Base-by-base conservation (phyloP, 75 land plant genomes). In the Gnetum montanum region DNA sequence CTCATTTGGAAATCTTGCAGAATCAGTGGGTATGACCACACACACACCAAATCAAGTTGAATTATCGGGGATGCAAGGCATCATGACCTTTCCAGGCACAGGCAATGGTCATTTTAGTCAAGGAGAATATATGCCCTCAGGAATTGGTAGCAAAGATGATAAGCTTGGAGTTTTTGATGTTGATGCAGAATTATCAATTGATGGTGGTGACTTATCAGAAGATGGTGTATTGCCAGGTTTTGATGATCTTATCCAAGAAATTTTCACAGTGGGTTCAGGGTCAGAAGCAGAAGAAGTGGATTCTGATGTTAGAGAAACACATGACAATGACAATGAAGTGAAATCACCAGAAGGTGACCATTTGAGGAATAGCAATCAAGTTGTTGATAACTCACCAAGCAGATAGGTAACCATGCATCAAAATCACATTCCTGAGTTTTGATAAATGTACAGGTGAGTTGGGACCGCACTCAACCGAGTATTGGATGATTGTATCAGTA, bases 171-270 rank as follows among this genome's bases (percentile, higher is more conserved):
- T 59, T 20, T 40, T 31, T 0, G 44, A 8, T 38, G 29, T 70
- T 36, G 79, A 70, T 28, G 61, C 65, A 33, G 30, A 55, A 12
- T 27, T 70, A 16, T 44, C 63, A n/a, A 43, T 41, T 19, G 79
- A 72, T 31, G 51, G 49, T 15, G 80, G 65, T 30, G 54, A 35
- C 20, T 58, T 65, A 43, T 34, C 54, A 1, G 6, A 52, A 34
- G 77, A 72, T 36, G 40, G 61, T 34, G 68, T 64, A 43, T 65
- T 66, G 22, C 76, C 79, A 43, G 67, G 73, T n/a, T 64, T 79
- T 12, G 69, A 64, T 62, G 94, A 84, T 61, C 34, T 46, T 12
- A 76, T 76, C 58, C 85, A 85, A 64, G 76, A 80, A 41, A 70
- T 89, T 50, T 60, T 89, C 28, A 34, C 85, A 46, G 65, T 44